Conservation (phyloP, 805 yeast genomes). For the Starmerella cellae region DNA sequence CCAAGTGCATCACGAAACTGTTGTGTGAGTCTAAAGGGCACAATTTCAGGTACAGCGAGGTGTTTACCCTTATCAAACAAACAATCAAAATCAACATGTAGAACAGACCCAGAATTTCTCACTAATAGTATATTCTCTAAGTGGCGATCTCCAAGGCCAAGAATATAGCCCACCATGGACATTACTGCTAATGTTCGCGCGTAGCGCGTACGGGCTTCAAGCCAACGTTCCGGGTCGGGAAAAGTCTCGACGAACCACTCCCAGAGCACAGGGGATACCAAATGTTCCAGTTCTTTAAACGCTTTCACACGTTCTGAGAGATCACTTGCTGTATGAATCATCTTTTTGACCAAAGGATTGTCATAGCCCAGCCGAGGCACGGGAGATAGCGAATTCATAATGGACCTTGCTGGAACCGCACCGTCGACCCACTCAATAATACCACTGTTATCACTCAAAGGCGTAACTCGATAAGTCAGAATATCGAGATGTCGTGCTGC, state of each 20-base stretch:
- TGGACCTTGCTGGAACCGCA: slow-evolving; percentile 56
- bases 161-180: slow-evolving; percentile 90
- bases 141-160: slow-evolving; percentile 94
- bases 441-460: slow-evolving; percentile 76
- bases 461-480: slow-evolving; percentile 75
- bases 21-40: slow-evolving; percentile 83
- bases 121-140: slow-evolving; percentile 77
- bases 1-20: slow-evolving; percentile 87
- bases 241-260: slow-evolving; percentile 82
- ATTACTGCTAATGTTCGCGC: slow-evolving; percentile 81
- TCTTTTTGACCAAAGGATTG: slow-evolving; percentile 31
- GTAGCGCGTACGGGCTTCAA: slow-evolving; percentile 57
- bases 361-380: slow-evolving; percentile 7
- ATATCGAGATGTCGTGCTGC: slow-evolving; percentile 58
- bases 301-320: slow-evolving; percentile 25
- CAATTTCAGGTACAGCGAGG: slow-evolving; percentile 75
- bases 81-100: slow-evolving; percentile 96
- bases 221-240: slow-evolving; percentile 85
- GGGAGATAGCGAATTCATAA: slow-evolving; percentile 32
- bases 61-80: slow-evolving; percentile 64
- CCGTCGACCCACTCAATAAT: slow-evolving; percentile 80
- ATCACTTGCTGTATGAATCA: slow-evolving; percentile 13
- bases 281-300: slow-evolving; percentile 28
- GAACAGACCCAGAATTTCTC: slow-evolving; percentile 58
- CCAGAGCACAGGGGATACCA: slow-evolving; percentile 43